Percentiles rank a stretch among this genome's conserved stretches.
phyloP scores from a whole-genome alignment of 2,329 filamentous ascomycete genomes.

The Neophaeococcomyces aloes region DNA sequence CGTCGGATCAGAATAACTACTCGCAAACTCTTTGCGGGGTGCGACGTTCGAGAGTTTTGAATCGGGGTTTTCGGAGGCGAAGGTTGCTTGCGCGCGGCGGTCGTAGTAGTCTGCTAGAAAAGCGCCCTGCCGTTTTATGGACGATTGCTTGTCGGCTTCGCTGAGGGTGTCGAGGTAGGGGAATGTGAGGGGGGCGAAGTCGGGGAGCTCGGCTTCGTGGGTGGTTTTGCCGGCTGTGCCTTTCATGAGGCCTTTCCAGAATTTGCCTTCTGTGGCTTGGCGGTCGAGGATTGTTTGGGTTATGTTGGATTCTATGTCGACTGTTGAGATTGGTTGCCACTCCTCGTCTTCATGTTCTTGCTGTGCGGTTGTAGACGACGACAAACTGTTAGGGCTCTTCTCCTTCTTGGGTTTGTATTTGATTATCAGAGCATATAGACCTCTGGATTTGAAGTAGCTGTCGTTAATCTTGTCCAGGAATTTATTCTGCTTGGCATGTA shows the following conservation, averaged over 20 bases:
- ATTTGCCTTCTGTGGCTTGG: conserved; percentile 8
- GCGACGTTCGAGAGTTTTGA: conserved; percentile 27
- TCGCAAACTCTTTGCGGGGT: conserved; percentile 31
- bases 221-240: conserved; percentile 21
- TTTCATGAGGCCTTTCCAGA: conserved; percentile 10
- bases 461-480: conserved; percentile 49
- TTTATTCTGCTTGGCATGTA: conserved; percentile 26
- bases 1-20: conserved; percentile 42
- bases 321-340: conserved; percentile 20
- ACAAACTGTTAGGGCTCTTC: no score
- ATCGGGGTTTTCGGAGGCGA: conserved; percentile 31
- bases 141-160: conserved; percentile 14
- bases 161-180: conserved; percentile 25
- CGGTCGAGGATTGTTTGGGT: conserved; percentile 24
- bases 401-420: conserved; percentile 37
- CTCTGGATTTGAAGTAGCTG: conserved; percentile 47
- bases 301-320: conserved; percentile 31
- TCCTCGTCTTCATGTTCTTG: conserved; percentile 19
- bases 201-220: conserved; percentile 33
- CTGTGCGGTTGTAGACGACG: no score
- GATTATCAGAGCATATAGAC: conserved; percentile 46
- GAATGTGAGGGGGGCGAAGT: conserved; percentile 41
- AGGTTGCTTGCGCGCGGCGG: conserved; percentile 38
- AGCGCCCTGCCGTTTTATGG: conserved; percentile 16
- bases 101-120: conserved; percentile 43